phyloP scores from a whole-genome alignment of 306 rosid species.

The Quercus variabilis region DNA sequence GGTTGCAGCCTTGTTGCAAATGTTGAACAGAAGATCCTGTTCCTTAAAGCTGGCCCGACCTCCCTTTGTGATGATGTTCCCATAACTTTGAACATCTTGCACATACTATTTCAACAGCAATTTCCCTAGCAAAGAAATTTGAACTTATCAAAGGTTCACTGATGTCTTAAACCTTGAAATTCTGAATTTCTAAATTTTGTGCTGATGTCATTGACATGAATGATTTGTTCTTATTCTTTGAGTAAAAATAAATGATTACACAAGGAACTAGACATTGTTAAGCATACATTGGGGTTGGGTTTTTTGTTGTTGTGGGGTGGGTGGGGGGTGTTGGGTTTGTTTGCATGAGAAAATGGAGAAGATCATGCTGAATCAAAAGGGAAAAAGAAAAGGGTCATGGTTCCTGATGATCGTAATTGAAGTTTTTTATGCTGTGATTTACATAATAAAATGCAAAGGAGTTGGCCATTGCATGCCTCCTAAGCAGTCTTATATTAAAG shows the following conservation, averaged over 20 bases:
- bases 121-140: not conserved
- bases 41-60: not conserved
- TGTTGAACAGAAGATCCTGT: not conserved
- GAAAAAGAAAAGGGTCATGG: not conserved
- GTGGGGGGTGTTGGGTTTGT: not conserved
- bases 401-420: not conserved
- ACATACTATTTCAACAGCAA: not conserved
- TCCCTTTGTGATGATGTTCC: not conserved
- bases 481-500: too few species aligned
- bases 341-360: not conserved
- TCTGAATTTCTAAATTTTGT: not conserved
- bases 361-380: not conserved
- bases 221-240: not conserved
- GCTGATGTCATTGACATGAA: not conserved
- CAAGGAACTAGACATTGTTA: not conserved
- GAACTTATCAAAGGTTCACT: not conserved
- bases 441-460: not conserved
- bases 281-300: not conserved
- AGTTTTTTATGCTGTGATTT: not conserved
- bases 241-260: not conserved
- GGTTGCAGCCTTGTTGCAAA: not conserved
- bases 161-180: not conserved
- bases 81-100: not conserved
- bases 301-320: too few species aligned
- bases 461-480: not conserved